Percentiles rank a stretch among this genome's conserved stretches.
phyloP scores from a whole-genome alignment of 2,329 filamentous ascomycete genomes.

The Paraphaeosphaeria minitans region DNA sequence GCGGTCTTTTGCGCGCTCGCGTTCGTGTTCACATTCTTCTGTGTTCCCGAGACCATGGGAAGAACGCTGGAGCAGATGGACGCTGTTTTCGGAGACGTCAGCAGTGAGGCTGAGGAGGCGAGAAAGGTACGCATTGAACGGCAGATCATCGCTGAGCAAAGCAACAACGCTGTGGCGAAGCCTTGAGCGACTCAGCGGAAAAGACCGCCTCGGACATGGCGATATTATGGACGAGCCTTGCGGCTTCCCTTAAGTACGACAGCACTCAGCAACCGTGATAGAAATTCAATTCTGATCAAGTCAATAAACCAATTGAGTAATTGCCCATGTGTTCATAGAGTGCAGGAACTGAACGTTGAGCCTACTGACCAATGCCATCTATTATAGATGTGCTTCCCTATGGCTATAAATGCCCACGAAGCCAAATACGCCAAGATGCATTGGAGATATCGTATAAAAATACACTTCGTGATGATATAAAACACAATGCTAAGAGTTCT shows the following conservation, averaged over 20 bases:
- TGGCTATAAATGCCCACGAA: background rate
- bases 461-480: background rate
- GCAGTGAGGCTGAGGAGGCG: constrained; percentile 42
- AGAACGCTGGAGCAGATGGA: constrained; percentile 47
- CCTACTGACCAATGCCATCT: no score
- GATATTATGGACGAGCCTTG: no score
- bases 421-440: background rate
- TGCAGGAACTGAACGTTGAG: no score
- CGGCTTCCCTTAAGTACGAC: no score
- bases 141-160: constrained; percentile 33
- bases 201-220: no score
- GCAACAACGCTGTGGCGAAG: constrained; percentile 1
- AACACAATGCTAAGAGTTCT: no score
- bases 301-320: no score
- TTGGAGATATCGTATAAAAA: background rate
- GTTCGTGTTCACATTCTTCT: constrained; percentile 43
- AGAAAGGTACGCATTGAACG: constrained; percentile 38
- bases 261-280: no score
- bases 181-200: background rate
- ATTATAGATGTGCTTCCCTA: no score
- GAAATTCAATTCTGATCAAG: no score
- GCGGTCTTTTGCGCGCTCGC: constrained; percentile 43
- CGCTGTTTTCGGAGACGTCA: constrained; percentile 43
- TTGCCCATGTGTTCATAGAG: no score
- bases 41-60: constrained; percentile 44